Evolutionary conservation across 164 flowering plant species (phyloP).

Genomic region (Nymphaea colorata): DNA sequence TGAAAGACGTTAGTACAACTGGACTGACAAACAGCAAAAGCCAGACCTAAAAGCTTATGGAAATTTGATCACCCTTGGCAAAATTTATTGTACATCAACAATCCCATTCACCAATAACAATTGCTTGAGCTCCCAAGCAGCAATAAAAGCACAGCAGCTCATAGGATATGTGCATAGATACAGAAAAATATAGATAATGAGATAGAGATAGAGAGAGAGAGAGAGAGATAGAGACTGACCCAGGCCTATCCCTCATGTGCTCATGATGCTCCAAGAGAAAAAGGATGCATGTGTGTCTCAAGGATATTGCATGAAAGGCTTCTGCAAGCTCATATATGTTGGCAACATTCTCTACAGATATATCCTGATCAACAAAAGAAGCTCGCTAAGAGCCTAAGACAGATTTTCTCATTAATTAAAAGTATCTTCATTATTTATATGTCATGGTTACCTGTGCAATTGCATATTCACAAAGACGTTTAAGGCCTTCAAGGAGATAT

Average conservation of each 20-base stretch:
- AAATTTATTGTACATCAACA: too few species aligned
- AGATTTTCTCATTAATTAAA: neutral
- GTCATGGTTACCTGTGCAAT: conserved; percentile 36
- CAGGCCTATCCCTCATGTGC: conserved; percentile 48
- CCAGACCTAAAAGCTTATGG: too few species aligned
- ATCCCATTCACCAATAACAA: too few species aligned
- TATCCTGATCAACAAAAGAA: conserved; percentile 32
- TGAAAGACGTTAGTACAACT: too few species aligned
- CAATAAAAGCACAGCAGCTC: too few species aligned
- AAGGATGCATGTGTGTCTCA: conserved; percentile 75
- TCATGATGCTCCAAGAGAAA: conserved; percentile 81
- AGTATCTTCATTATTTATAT: too few species aligned
- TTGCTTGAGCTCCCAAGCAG: too few species aligned
- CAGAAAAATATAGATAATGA: too few species aligned
- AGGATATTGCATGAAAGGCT: conserved; percentile 78
- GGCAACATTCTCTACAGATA: conserved; percentile 73
- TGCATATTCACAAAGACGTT: conserved; percentile 53
- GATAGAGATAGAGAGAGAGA: neutral
- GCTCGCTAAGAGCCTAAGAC: neutral
- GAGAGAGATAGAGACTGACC: conserved; percentile 37
- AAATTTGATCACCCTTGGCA: too few species aligned
- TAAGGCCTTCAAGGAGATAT: conserved; percentile 64
- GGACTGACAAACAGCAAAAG: too few species aligned
- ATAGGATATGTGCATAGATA: too few species aligned
- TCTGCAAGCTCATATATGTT: conserved; percentile 96